A percentile compares a stretch with the other conserved stretches of the same genome.
Conservation (phyloP, 2,329 filamentous ascomycete genomes). For the Rhynchosporium agropyri region DNA sequence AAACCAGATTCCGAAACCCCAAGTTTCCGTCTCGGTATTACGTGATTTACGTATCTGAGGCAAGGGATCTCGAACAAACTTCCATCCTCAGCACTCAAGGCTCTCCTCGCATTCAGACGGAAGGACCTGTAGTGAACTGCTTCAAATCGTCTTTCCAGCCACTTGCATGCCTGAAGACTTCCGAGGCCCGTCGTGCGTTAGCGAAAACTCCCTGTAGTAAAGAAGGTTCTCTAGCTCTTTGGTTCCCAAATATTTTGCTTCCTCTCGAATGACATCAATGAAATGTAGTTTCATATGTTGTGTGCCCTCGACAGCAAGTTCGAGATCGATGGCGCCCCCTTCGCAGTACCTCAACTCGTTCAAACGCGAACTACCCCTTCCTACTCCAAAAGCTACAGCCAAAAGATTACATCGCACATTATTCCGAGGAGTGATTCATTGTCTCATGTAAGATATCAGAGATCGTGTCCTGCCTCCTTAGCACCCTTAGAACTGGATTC, state of each 20-base stretch:
- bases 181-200: no score
- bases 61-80: no score
- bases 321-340: not conserved
- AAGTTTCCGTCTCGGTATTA: no score
- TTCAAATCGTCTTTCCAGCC: not conserved
- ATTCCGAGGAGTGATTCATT: not conserved
- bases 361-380: not conserved
- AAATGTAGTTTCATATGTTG: not conserved
- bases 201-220: not conserved
- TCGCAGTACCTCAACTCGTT: not conserved
- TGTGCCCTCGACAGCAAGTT: not conserved
- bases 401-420: not conserved
- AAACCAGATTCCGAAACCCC: no score
- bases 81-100: no score
- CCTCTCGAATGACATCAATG: not conserved
- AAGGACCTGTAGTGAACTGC: no score
- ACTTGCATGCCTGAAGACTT: not conserved
- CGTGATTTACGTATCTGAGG: no score
- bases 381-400: not conserved
- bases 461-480: not conserved
- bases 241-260: not conserved
- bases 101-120: no score
- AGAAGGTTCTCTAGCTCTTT: not conserved
- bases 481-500: not conserved
- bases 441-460: not conserved